Conservation (phyloP, 2,329 filamentous ascomycete species). For the Trichoderma breve region DNA sequence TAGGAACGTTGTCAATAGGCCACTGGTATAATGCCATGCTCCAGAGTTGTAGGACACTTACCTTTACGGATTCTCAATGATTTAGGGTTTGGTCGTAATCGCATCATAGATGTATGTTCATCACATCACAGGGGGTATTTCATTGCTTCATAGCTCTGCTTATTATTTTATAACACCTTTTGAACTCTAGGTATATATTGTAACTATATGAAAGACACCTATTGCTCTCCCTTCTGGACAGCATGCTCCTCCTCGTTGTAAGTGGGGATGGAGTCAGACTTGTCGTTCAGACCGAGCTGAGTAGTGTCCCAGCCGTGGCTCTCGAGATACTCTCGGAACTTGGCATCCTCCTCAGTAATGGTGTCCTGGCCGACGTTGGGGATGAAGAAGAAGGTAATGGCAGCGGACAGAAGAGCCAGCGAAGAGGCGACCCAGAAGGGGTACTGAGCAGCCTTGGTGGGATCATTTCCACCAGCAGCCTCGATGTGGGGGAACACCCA, state of each 20-base stretch:
- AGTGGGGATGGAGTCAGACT: conserved; percentile 8
- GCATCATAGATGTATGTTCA: not conserved
- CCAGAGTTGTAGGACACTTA: not conserved
- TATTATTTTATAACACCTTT: not conserved
- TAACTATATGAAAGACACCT: not conserved
- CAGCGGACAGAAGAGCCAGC: conserved; percentile 73
- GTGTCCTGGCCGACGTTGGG: conserved; percentile 84
- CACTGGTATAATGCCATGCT: not conserved
- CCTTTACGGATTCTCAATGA: not conserved
- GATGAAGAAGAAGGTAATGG: conserved; percentile 57
- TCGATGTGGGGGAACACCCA: conserved; percentile 77
- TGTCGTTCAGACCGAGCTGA: conserved; percentile 45
- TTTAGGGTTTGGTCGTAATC: not conserved
- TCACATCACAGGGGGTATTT: not conserved
- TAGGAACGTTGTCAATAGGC: not conserved
- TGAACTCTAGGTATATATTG: not conserved
- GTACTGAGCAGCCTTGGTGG: conserved; percentile 67
- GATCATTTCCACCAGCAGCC: conserved; percentile 54
- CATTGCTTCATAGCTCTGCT: not conserved
- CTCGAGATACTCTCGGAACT: conserved; percentile 72
- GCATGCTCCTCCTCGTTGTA: conserved; percentile 16
- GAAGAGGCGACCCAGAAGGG: conserved; percentile 84
- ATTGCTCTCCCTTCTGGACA: conserved; percentile 5
- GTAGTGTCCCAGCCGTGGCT: conserved; percentile 72
- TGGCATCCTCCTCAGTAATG: conserved; percentile 72